Base-by-base conservation (phyloP, 108 stramenopile genomes). In the Mediolabrus comicus region DNA sequence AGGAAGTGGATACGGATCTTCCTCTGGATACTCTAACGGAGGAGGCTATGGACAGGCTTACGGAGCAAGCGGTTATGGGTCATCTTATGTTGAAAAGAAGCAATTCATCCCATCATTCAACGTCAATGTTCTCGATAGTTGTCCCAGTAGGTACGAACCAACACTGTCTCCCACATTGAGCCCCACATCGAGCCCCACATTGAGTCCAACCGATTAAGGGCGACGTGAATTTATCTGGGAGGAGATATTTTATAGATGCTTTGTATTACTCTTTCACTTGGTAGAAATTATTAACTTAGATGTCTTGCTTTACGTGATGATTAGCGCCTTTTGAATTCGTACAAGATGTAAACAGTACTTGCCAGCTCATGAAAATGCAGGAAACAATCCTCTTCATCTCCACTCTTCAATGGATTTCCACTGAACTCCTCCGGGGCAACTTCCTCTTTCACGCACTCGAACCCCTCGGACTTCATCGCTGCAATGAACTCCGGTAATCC, bases 281-380 rank as follows among this genome's bases (percentile, higher is more conserved):
- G 22, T 7, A 49, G 19, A 22, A 3, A 38, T 38, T 13, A 38
- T 49, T 8, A 49, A n/a, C n/a, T n/a, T n/a, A n/a, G n/a, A n/a
- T n/a, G n/a, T n/a, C n/a, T n/a, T n/a, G n/a, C n/a, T n/a, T n/a
- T n/a, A n/a, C n/a, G n/a, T n/a, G 19, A 12, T 36, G 31, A 19
- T 61, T 59, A 72, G 27, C 62, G 30, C 39, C 71, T 55, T 31
- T 63, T 65, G 71, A 94, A 95, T 46, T 92, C 88, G 75, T 91
- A 90, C 54, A 92, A 73, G 24, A 77, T 77, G 73, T 89, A 95
- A 4, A 66, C 77, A 5, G 82, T 71, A 12, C 84, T 71, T 36
- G 75, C 62, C 49, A 95, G 64, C 67, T 95, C 94, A 65, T 86
- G 70, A 74, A 95, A 95, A 66, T 91, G 87, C 52, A 95, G 53